These are phyloP conservation scores for Hibiscus trionum DNA, from an alignment of 345 rosid species.

Conservation along the genomic window DNA sequence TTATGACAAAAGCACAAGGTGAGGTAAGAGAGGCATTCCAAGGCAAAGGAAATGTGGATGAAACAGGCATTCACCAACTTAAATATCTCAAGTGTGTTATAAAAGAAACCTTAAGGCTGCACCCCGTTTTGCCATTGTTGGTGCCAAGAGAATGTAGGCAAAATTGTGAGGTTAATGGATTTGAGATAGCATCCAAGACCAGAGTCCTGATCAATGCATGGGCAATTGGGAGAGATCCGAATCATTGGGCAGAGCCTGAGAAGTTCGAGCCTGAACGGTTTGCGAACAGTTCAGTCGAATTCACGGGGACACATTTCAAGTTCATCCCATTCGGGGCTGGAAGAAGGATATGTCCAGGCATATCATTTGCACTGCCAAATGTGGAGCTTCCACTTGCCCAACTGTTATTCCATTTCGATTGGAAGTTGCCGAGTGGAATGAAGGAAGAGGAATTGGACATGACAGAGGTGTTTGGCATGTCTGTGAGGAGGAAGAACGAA, in stretches of 20 bases:
- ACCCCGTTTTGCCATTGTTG: neutral
- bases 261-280: neutral
- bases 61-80: neutral
- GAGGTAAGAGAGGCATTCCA: slow-evolving; percentile 5
- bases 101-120: neutral
- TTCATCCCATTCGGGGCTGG: neutral
- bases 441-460: slow-evolving; percentile 25
- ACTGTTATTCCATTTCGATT: slow-evolving; percentile 26
- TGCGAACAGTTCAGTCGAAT: neutral
- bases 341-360: slow-evolving; percentile 7
- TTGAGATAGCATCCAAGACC: neutral
- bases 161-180: neutral
- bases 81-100: neutral
- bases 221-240: neutral
- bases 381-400: slow-evolving; percentile 21
- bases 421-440: slow-evolving; percentile 19
- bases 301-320: neutral
- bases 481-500: slow-evolving; percentile 16
- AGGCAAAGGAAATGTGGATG: neutral
- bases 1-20: slow-evolving; percentile 2
- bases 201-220: neutral
- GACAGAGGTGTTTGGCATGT: slow-evolving; percentile 12
- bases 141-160: neutral
- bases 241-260: neutral
- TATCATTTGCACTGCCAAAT: slow-evolving; percentile 3